Evolutionary conservation across 169 alveolate genomes (phyloP).

Genomic region (Plasmodium reichenowi): DNA sequence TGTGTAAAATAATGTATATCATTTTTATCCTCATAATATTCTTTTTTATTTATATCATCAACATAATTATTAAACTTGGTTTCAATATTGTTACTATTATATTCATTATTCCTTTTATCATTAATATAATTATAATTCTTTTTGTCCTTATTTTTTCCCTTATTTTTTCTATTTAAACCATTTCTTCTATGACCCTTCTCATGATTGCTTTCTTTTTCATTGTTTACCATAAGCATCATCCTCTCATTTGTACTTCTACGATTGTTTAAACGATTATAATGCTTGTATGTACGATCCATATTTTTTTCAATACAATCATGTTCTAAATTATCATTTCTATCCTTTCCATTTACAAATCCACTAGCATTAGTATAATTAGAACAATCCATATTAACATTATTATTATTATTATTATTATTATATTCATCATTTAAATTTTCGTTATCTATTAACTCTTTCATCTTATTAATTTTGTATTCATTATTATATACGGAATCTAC

Average conservation of each 20-base stretch:
- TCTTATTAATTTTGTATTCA: constrained; percentile 68
- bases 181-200: not conserved
- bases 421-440: not conserved
- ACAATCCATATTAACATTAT: too few species aligned
- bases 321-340: not conserved
- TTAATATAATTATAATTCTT: not conserved
- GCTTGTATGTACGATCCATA: not conserved
- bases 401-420: not conserved
- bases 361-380: too few species aligned
- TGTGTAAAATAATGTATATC: constrained; percentile 18
- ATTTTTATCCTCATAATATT: not conserved
- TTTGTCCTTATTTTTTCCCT: not conserved
- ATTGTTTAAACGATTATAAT: not conserved
- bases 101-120: not conserved
- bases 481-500: constrained; percentile 62
- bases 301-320: not conserved
- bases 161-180: not conserved
- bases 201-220: not conserved
- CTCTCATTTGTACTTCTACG: not conserved
- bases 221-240: not conserved
- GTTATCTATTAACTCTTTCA: constrained; percentile 58
- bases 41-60: not conserved
- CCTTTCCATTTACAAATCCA: too few species aligned
- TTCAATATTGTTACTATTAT: not conserved
- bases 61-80: too few species aligned